Base-by-base conservation (phyloP, 192 early-diverging fungal species). In the Podila clonocystis region DNA sequence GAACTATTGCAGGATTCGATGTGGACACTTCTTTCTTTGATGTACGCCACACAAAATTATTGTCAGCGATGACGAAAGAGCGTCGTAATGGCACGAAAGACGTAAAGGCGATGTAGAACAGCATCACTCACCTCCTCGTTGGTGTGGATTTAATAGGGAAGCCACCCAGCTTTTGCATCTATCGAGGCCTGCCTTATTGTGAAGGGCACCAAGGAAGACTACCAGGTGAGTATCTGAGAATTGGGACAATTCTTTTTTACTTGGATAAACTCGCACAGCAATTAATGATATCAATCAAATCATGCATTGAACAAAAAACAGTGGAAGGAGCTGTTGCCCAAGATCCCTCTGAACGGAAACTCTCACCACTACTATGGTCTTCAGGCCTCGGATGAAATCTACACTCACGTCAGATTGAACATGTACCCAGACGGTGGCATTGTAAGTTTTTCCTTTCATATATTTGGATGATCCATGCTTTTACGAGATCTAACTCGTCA, bases 11-110 rank as follows among this genome's bases (percentile, higher is more conserved):
- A 24, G 97, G 95, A 20, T 89, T 98, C 52, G 94, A 97, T 76
- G 83, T 95, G n/a, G 96, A 98, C 74, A 97, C 97, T 15, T 91
- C 92, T 45, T 93, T 92, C 83, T 98, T 98, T 84, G 96, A 93
- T 33, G 96, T 95, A 61, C 95, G 96, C 85, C 92, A 95, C 64
- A 89, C 92, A 33, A 0, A 33, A 19, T 1, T 24, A 26, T 24
- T 24, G 5, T 26, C 24, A 15, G 9, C 28, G 67, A 82, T 62
- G 92, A 91, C 75, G 83, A 28, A 29, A 28, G 28, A 22, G 22
- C 24, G 24, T 29, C 3, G 28, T 29, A 28, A 28, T 22, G 6
- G 13, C 7, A 58, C 20, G 17, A 13, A 58, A 29, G 41, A 45
- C 41, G 41, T 13, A 15, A 17, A 12, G 13, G 15, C 13, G 41